phyloP scores from a whole-genome alignment of 305 asterid species.

The Fraxinus platypoda region DNA sequence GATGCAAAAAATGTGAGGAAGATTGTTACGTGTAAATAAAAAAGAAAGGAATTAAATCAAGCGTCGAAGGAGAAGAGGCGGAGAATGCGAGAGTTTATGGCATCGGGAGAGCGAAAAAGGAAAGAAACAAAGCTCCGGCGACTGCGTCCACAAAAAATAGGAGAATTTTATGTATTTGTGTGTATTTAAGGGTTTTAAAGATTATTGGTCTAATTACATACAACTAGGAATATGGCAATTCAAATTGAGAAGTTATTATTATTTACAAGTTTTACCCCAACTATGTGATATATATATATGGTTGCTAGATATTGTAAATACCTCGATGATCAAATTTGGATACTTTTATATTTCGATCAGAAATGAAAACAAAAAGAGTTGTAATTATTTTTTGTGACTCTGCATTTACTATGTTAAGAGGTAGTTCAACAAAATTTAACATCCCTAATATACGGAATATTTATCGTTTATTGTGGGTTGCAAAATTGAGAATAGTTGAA shows the following conservation, averaged over 20 bases:
- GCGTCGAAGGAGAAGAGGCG: neutral
- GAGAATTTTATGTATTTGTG: neutral
- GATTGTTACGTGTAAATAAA: neutral
- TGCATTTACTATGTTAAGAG: neutral
- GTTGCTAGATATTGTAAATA: neutral
- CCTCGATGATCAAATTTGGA: neutral
- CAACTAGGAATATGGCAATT: neutral
- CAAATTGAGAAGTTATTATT: neutral
- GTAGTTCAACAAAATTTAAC: too few relatives aligned
- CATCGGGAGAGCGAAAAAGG: constrained; percentile 26
- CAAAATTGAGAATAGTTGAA: neutral
- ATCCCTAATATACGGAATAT: too few relatives aligned
- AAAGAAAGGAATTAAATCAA: constrained; percentile 4
- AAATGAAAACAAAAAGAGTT: too few relatives aligned
- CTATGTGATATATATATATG: too few relatives aligned
- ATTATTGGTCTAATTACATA: neutral
- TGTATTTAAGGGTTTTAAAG: neutral
- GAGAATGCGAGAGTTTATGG: constrained; percentile 10
- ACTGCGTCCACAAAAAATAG: constrained; percentile 49
- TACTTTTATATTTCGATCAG: too few relatives aligned
- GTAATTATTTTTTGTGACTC: neutral
- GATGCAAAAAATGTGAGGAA: neutral
- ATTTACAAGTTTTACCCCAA: neutral
- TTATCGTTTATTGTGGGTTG: too few relatives aligned
- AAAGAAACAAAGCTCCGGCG: constrained; percentile 42